Evolutionary conservation across 2,329 filamentous ascomycete species (phyloP).

Genomic region (Leptographium wingfieldii): DNA sequence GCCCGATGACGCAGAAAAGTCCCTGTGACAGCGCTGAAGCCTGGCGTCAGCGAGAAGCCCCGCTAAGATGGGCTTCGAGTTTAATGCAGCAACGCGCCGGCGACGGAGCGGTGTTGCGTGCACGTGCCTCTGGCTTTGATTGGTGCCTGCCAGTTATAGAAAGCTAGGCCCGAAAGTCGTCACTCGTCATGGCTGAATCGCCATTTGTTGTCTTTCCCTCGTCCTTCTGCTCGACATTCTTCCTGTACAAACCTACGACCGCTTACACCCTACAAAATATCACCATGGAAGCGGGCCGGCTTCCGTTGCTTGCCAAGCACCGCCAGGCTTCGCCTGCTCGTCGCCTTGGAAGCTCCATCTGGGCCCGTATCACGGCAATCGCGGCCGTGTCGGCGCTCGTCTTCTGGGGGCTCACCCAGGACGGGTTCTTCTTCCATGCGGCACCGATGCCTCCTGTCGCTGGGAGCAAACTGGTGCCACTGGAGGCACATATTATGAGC

Average conservation of each 20-base stretch:
- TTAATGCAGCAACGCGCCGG: too few relatives aligned
- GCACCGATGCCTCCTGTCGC: conserved; percentile 4
- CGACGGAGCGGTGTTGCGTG: background rate
- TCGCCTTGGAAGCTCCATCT: background rate
- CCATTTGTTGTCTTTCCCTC: background rate
- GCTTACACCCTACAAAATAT: background rate
- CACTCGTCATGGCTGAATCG: background rate
- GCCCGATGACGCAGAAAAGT: background rate
- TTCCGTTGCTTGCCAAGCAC: background rate
- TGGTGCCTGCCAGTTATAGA: too few relatives aligned
- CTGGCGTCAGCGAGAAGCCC: background rate
- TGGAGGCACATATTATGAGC: conserved; percentile 94
- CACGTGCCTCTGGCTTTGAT: background rate
- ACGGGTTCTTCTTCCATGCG: background rate
- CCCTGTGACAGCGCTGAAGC: background rate
- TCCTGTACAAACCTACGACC: background rate
- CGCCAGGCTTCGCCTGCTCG: background rate
- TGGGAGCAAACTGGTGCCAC: conserved; percentile 42
- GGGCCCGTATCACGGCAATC: too few relatives aligned
- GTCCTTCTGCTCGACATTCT: background rate
- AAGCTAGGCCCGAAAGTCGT: background rate
- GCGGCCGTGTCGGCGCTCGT: background rate
- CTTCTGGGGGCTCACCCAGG: background rate
- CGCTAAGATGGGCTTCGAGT: background rate
- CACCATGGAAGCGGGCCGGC: background rate